These are phyloP conservation scores for Dentipellis fragilis DNA, from an alignment of 768 basidiomycete species.

Conservation along the genomic window DNA sequence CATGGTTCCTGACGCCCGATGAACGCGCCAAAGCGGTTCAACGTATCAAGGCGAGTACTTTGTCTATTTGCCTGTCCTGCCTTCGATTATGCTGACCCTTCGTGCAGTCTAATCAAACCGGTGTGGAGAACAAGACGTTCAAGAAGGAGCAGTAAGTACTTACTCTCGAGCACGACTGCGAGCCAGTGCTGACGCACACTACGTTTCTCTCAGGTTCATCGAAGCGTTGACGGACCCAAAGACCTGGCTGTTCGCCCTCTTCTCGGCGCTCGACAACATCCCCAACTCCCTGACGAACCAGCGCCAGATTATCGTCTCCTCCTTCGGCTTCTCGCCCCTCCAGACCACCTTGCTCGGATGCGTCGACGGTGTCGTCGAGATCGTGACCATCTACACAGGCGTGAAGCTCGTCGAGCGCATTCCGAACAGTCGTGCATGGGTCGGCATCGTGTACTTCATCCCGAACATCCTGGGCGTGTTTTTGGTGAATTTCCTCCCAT, in stretches of 20 bases:
- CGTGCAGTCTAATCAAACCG: conserved; percentile 60
- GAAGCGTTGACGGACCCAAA: conserved; percentile 63
- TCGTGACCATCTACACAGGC: conserved; percentile 61
- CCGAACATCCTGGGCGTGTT: conserved; percentile 58
- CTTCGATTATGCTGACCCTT: neutral
- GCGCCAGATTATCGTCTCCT: conserved; percentile 49
- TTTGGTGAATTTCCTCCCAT: conserved; percentile 55
- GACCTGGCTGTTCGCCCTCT: conserved; percentile 69
- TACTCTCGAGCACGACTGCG: neutral
- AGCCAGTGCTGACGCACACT: neutral
- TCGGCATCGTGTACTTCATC: conserved; percentile 48
- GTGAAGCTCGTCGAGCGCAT: conserved; percentile 47
- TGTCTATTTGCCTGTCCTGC: neutral
- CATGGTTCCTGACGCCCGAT: conserved; percentile 62
- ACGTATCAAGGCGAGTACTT: conserved; percentile 45
- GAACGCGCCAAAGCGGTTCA: conserved; percentile 55
- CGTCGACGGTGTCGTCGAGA: conserved; percentile 55
- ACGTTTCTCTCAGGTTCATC: conserved; percentile 36
- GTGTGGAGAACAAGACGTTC: conserved; percentile 74
- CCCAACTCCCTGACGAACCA: conserved; percentile 65
- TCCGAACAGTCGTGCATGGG: conserved; percentile 51
- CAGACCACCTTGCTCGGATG: conserved; percentile 64
- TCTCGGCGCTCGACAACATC: conserved; percentile 48
- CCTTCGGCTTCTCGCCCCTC: conserved; percentile 53
- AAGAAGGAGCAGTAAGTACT: conserved; percentile 64